Evolutionary conservation across 176 grass and related monocot genomes (phyloP).

Genomic region (Coix lacrymajobi): DNA sequence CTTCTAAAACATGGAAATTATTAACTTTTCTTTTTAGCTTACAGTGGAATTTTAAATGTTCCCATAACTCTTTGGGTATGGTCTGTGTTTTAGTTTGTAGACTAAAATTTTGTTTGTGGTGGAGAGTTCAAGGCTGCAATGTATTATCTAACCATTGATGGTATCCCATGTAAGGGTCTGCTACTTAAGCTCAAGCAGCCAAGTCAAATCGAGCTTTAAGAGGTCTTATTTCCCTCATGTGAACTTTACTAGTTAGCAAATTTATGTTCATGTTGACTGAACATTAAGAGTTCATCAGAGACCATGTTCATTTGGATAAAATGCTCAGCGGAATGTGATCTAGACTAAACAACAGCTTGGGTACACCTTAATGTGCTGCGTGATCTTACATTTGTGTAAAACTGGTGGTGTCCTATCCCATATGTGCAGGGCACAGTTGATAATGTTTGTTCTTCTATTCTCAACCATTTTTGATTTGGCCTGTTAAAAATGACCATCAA

Average conservation of each 20-base stretch:
- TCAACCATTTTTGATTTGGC: background rate
- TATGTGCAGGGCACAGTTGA: background rate
- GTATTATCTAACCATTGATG: background rate
- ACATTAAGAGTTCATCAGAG: background rate
- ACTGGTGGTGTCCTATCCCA: background rate
- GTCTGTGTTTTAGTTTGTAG: background rate
- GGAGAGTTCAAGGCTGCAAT: background rate
- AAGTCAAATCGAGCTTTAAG: background rate
- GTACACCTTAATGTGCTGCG: background rate
- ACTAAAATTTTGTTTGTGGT: background rate
- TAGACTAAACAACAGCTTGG: background rate
- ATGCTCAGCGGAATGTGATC: background rate
- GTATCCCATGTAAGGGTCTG: background rate
- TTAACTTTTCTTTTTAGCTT: background rate
- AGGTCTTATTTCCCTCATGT: background rate
- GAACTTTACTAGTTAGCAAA: background rate
- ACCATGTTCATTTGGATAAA: background rate
- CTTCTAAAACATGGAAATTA: background rate
- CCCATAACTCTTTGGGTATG: background rate
- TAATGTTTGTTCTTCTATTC: constrained; percentile 3
- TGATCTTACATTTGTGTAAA: constrained; percentile 1
- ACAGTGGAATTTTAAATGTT: background rate
- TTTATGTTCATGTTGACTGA: background rate
- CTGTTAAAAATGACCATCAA: background rate
- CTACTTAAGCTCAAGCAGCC: background rate